Evolutionary conservation across 2,329 filamentous ascomycete species (phyloP).

Genomic region (Aspergillus vadensis): DNA sequence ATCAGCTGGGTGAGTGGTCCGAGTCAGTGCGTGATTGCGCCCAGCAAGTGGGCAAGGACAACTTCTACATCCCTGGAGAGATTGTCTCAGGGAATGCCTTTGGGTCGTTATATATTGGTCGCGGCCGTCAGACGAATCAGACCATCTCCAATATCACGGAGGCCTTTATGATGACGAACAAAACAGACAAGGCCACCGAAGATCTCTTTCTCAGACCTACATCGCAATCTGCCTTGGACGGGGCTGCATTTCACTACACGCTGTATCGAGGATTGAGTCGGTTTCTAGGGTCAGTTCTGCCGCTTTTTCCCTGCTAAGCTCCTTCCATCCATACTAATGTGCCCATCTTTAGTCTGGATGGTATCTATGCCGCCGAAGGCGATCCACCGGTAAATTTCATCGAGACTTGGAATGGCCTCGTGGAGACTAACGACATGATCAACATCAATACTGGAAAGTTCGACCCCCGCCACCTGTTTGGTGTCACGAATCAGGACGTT

Average conservation of each 20-base stretch:
- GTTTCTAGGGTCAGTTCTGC: conserved; percentile 50
- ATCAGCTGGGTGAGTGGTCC: conserved; percentile 60
- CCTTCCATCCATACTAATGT: neutral
- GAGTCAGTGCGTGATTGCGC: conserved; percentile 59
- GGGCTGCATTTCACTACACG: conserved; percentile 63
- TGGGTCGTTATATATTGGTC: conserved; percentile 62
- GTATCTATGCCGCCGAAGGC: conserved; percentile 54
- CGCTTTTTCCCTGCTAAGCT: neutral
- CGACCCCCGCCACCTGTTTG: conserved; percentile 65
- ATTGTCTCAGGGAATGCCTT: conserved; percentile 63
- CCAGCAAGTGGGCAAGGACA: conserved; percentile 55
- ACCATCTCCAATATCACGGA: conserved; percentile 50
- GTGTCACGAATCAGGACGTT: conserved; percentile 65
- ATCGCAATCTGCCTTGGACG: conserved; percentile 57
- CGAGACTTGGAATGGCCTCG: conserved; percentile 56
- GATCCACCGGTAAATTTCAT: conserved; percentile 57
- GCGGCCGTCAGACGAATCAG: conserved; percentile 59
- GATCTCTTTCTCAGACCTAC: conserved; percentile 54
- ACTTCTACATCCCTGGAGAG: conserved; percentile 66
- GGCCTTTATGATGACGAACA: conserved; percentile 33
- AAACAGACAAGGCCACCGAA: neutral
- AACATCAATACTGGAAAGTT: conserved; percentile 59
- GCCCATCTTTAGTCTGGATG: conserved; percentile 47
- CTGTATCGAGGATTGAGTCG: conserved; percentile 61
- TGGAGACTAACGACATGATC: conserved; percentile 59